A percentile compares a stretch with the other conserved stretches of the same genome.
These are phyloP conservation scores for Rosa rugosa DNA, from an alignment of 306 rosid genomes.

Conservation along the genomic window DNA sequence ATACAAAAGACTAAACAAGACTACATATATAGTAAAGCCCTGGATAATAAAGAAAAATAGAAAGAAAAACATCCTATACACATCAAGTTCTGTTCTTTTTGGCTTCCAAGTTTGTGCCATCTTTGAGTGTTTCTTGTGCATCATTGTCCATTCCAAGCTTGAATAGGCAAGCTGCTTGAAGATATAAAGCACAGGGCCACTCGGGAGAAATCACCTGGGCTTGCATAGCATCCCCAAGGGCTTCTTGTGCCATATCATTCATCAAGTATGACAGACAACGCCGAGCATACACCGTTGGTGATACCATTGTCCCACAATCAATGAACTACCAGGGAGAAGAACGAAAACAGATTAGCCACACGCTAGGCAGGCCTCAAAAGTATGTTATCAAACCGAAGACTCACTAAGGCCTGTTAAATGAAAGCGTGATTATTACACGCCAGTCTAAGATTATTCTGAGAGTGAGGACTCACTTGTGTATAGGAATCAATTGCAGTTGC, in stretches of 20 bases:
- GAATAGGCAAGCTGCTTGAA: slow-evolving; percentile 90
- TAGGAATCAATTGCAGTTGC: slow-evolving; percentile 75
- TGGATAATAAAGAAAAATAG: neutral
- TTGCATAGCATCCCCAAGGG: slow-evolving; percentile 92
- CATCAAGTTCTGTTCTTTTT: slow-evolving; percentile 53
- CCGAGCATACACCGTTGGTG: slow-evolving; percentile 90
- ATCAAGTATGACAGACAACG: slow-evolving; percentile 84
- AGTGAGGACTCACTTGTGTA: slow-evolving; percentile 62
- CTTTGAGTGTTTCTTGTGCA: slow-evolving; percentile 89
- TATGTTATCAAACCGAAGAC: neutral
- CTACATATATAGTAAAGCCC: slow-evolving; percentile 1
- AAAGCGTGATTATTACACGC: neutral
- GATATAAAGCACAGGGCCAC: slow-evolving; percentile 90
- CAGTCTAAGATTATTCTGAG: neutral
- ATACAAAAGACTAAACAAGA: slow-evolving; percentile 24
- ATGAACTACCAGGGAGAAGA: slow-evolving; percentile 54
- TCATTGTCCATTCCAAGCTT: slow-evolving; percentile 88
- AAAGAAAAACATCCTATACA: slow-evolving; percentile 37
- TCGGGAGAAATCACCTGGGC: slow-evolving; percentile 91
- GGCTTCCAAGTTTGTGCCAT: slow-evolving; percentile 83
- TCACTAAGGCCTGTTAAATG: neutral
- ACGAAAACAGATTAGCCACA: slow-evolving; percentile 3
- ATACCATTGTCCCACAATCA: slow-evolving; percentile 92
- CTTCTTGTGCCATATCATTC: slow-evolving; percentile 76
- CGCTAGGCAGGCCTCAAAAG: too few relatives aligned